Evolutionary conservation across 176 grass and related monocot genomes (phyloP), one percentile per base, ranked within the genome.

Genomic region (Carex scoparia): DNA sequence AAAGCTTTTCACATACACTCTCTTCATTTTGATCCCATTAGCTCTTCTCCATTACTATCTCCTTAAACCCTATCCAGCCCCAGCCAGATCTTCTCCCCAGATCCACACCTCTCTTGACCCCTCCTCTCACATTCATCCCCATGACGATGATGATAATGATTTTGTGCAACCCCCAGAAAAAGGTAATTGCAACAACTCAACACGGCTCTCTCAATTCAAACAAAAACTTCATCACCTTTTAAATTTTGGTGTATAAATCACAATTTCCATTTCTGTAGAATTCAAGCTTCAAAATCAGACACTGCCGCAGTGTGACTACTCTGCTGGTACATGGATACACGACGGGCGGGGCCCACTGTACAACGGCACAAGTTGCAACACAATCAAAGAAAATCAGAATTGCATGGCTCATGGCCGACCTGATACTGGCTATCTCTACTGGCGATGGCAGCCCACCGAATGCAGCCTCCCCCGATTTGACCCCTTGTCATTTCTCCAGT

Each of bases 321-420:
- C 92, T 19, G 86, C 90, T 8, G 91, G 91, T 32, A 82, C 82
- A 62, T 97, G 95, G 95, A 81, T 94, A 11, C 84, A 65, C 7
- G 84, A 97, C 66, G 19, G 57, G 27, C 85, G 89, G 4, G 81
- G 80, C 23, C 89, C 89, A 1, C 84, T 86, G 0, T 97, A 94
- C 92, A 87, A 88, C 48, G 91, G 91, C 27, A 90, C 84, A 18
- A 89, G 68, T 78, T 97, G 92, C 79, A 74, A 70, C 62, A 91
- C 92, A 13, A 94, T 97, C 82, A 97, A 97, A 78, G 91, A 93
- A 0, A 91, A 88, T 13, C 95, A 97, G 85, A 97, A 97, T 68
- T 97, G 95, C 84, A 93, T 97, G 95, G 87, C 84, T 19, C 89
- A 94, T 81, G 90, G 94, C 57, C 89, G 95, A 5, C 95, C 91